These are phyloP conservation scores for Aspergillus fischeri DNA, from an alignment of 2,329 filamentous ascomycete genomes.

Conservation along the genomic window DNA sequence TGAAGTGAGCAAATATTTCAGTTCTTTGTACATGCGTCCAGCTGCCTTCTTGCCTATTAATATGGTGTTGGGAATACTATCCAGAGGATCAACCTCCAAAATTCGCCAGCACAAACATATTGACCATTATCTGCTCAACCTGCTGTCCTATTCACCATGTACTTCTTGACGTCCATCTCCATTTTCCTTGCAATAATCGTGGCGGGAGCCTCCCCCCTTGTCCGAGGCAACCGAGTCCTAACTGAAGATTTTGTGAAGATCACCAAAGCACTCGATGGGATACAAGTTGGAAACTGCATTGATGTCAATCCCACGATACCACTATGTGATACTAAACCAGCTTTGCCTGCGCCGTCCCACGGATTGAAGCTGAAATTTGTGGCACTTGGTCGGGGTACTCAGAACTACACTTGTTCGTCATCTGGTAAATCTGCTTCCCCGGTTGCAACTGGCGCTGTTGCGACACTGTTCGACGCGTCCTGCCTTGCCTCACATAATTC, in stretches of 20 bases:
- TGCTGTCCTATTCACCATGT: neutral
- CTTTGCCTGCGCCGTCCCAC: conserved; percentile 27
- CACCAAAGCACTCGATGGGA: neutral
- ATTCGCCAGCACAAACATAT: neutral
- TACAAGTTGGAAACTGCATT: conserved; percentile 20
- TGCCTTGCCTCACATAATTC: conserved; percentile 30
- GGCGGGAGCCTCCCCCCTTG: neutral
- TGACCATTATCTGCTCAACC: neutral
- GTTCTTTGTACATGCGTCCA: neutral
- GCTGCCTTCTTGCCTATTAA: neutral
- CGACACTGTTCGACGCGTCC: conserved; percentile 43
- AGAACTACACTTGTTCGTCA: conserved; percentile 48
- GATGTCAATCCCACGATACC: conserved; percentile 12
- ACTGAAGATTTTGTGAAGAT: neutral
- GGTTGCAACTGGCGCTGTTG: conserved; percentile 41
- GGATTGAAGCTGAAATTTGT: conserved; percentile 40
- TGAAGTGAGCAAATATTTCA: conserved; percentile 4
- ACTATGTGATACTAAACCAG: conserved; percentile 13
- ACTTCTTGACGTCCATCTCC: neutral
- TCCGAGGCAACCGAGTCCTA: neutral
- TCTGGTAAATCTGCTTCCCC: conserved; percentile 27
- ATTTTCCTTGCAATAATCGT: neutral
- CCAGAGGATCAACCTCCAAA: neutral
- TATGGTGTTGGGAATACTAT: neutral
- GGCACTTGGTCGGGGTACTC: conserved; percentile 46